Conservation (phyloP, 345 rosid genomes). For the Euphorbia pulcherrima region DNA sequence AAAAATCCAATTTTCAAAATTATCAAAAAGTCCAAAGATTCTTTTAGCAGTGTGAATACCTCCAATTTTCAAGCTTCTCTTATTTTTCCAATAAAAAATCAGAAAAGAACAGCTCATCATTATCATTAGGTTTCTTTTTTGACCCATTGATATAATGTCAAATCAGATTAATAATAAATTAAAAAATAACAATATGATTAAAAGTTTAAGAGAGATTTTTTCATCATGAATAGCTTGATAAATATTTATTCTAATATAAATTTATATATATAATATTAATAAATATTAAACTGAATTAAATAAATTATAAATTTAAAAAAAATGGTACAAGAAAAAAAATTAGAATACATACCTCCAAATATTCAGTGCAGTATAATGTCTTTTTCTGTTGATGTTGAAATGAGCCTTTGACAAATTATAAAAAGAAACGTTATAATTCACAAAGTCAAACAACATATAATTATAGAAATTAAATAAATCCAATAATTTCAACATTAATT, state of each 20-base stretch:
- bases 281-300: too few relatives aligned
- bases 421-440: constrained; percentile 2
- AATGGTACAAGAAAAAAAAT: neutral
- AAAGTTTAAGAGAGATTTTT: too few relatives aligned
- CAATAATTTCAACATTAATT: too few relatives aligned
- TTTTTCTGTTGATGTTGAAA: constrained; percentile 38
- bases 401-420: constrained; percentile 3
- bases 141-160: constrained; percentile 13
- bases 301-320: too few relatives aligned
- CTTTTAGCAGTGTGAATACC: constrained; percentile 14
- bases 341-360: constrained; percentile 36
- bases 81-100: constrained; percentile 27
- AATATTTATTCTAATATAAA: too few relatives aligned
- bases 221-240: too few relatives aligned
- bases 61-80: constrained; percentile 32
- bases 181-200: neutral
- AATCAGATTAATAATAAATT: neutral
- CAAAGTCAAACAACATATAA: neutral
- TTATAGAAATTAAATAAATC: too few relatives aligned
- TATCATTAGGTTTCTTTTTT: constrained; percentile 22
- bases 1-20: neutral
- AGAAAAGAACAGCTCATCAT: constrained; percentile 11
- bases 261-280: too few relatives aligned
- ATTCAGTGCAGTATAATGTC: constrained; percentile 24
- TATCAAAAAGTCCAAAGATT: neutral